Evolutionary conservation across 192 early-diverging fungal genomes (phyloP).

Genomic region (Allomyces macrogynus): DNA sequence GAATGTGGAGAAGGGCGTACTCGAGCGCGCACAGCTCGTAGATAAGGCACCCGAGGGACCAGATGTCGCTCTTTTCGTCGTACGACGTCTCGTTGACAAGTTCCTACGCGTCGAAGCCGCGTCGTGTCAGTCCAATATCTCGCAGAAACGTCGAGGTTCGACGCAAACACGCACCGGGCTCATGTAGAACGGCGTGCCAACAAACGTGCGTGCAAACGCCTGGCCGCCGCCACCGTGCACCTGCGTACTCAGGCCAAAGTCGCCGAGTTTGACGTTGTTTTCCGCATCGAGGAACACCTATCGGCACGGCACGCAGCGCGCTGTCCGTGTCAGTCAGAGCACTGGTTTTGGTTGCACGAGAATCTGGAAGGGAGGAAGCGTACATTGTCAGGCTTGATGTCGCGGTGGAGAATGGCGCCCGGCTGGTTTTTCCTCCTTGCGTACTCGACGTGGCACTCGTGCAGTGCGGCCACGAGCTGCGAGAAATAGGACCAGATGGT

Average conservation of each 20-base stretch:
- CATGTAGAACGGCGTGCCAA: slow-evolving; percentile 66
- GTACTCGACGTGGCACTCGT: slow-evolving; percentile 44
- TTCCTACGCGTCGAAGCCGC: slow-evolving; percentile 16
- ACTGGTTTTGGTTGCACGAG: too few relatives aligned
- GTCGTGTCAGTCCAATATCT: too few relatives aligned
- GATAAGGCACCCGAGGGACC: slow-evolving; percentile 52
- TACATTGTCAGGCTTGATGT: slow-evolving; percentile 58
- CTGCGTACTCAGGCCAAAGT: slow-evolving; percentile 51
- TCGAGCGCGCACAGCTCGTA: slow-evolving; percentile 53
- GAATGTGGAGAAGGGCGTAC: slow-evolving; percentile 15
- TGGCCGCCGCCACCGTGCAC: slow-evolving; percentile 24
- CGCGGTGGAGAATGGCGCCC: slow-evolving; percentile 41
- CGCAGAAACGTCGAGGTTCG: too few relatives aligned
- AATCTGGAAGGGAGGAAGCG: neutral
- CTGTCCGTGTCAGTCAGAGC: too few relatives aligned
- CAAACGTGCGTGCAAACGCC: slow-evolving; percentile 53
- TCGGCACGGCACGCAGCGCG: too few relatives aligned
- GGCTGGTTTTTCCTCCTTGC: slow-evolving; percentile 11
- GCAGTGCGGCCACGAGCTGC: slow-evolving; percentile 40
- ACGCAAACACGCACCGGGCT: slow-evolving; percentile 28
- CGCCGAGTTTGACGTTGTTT: slow-evolving; percentile 51
- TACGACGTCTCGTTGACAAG: slow-evolving; percentile 42
- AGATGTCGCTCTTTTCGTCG: slow-evolving; percentile 51
- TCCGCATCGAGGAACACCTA: slow-evolving; percentile 43
- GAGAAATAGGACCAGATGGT: slow-evolving; percentile 43